Evolutionary conservation across 1,284 basidiomycete species (phyloP), one percentile per base, ranked within the genome.

Genomic region (Leccinum fallax): DNA sequence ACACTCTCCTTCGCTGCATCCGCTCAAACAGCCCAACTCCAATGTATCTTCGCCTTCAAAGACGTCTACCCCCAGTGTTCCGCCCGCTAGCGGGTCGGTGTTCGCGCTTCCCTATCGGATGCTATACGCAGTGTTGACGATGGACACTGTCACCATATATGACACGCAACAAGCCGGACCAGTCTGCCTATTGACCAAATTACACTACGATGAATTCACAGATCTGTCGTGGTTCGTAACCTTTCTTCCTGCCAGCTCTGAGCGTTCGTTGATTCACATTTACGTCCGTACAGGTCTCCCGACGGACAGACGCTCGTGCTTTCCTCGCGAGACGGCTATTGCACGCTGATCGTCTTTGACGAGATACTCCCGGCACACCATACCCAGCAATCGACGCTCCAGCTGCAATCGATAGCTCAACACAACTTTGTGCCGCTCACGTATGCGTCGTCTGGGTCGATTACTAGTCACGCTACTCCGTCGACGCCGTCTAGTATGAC

Each of bases 171-270:
- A 99, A 79, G 85, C 94, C 1, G 87, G 92, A 0, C 97, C 97
- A 0, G 85, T 98, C 51, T 96, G 94, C 74, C 83, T 98, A 70
- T 86, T 99, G 71, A 94, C 92, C 58, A 98, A 97, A 72, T 79
- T 99, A 67, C 97, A 99, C 78, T 99, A 98, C 74, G 94, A 97
- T 63, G 94, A 96, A 69, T 98, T 98, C 72, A 99, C 97, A 1
- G 97, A 99, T 79, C 83, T 98, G 78, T 87, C 91, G 52, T 99
- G 97, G 97, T 97, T 70, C 65, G 92, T 84, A 10, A 49, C 48
- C 43, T 9, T 55, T 26, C 5, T 5, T 51, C 11, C 36, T 19
- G 10, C 21, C 34, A 34, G 6, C 9, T 49, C 54, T 10, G 59
- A 60, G 40, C 32, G 19, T 61, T 13, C 60, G 40, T 54, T 63